Percentiles rank a stretch among this genome's conserved stretches.
These are phyloP conservation scores for Hypoxylon fragiforme DNA, from an alignment of 495 filamentous ascomycete genomes.

Conservation along the genomic window DNA sequence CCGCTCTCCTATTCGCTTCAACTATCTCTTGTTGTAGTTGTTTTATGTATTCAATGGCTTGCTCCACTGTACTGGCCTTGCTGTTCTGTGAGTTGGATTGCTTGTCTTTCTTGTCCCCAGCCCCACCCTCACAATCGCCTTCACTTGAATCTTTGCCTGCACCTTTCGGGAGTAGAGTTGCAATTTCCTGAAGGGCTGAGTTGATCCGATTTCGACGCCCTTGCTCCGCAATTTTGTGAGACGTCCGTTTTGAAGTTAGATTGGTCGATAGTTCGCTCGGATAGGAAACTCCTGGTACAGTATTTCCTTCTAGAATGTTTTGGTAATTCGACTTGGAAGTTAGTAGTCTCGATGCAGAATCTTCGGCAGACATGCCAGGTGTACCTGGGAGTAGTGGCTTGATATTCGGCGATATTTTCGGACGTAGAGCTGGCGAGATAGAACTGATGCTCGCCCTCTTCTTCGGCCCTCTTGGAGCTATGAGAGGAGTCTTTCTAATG, in stretches of 20 bases:
- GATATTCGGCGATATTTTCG: conserved; percentile 92
- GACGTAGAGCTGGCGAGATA: conserved; percentile 82
- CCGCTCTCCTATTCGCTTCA: conserved; percentile 66
- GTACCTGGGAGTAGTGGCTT: conserved; percentile 83
- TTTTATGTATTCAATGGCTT: conserved; percentile 94
- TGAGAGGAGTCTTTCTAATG: conserved; percentile 49
- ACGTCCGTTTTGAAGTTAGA: conserved; percentile 93
- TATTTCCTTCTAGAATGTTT: conserved; percentile 91
- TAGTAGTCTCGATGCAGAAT: conserved; percentile 81
- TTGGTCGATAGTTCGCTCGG: conserved; percentile 89
- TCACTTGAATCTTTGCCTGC: conserved; percentile 41
- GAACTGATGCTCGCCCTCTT: conserved; percentile 79
- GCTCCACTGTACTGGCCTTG: conserved; percentile 95
- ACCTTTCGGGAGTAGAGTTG: conserved; percentile 70
- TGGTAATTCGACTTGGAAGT: conserved; percentile 98
- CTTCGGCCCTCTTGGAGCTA: conserved; percentile 53
- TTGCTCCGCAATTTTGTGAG: conserved; percentile 97
- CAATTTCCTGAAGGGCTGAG: conserved; percentile 88
- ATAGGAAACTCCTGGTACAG: conserved; percentile 86
- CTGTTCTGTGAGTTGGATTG: conserved; percentile 64
- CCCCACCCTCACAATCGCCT: conserved; percentile 46
- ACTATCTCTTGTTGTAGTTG: conserved; percentile 73
- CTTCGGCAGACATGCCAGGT: conserved; percentile 49
- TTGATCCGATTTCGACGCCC: conserved; percentile 95
- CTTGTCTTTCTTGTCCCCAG: conserved; percentile 48